Base-by-base conservation (phyloP, 495 filamentous ascomycete genomes). In the Chaetomium fimeti region DNA sequence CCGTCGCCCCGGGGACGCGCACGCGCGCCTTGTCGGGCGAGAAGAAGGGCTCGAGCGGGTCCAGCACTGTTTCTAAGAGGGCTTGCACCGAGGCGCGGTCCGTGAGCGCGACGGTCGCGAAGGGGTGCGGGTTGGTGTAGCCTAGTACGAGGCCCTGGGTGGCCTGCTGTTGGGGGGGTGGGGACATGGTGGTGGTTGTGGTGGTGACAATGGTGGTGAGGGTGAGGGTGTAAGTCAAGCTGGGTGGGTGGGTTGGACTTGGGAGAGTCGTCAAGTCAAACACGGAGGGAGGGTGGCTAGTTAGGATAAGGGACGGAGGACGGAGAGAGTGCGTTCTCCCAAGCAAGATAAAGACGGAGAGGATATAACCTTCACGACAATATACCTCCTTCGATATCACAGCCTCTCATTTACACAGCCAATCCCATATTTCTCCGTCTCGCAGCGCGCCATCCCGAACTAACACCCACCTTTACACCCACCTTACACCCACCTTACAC, bases 11-110 rank as follows among this genome's bases (percentile, higher is more conserved):
- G 3, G 82, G 82, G 49, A 83, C 75, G 68, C 82, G 85, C 42
- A 89, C 78, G 57, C 85, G 82, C 22, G 82, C 81, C 60, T 82
- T 80, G 40, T 71, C 67, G 0, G 84, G 83, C 4, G 87, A 87
- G 74, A 89, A 89, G 74, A 85, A 87, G 27, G 84, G 82, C 36
- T 84, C 74, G 5, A 89, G 77, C 36, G 87, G 88, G 68, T 88
- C 82, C 28, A 90, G 80, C 22, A 89, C 77, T 13, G 85, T 81
- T 27, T 71, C 65, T 38, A 89, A 79, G 27, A 88, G 83, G 60
- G 78, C 68, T 68, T 88, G 85, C 25, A 89, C 80, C 22, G 83
- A 83, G 59, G 77, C 64, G 42, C 83, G 81, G 65, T 79, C 74
- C 27, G 74, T 67, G 57, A 84, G 76, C 43, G 77, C 64, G 45